phyloP scores from a whole-genome alignment of 805 yeast genomes.

The Candida silvicultrix region DNA sequence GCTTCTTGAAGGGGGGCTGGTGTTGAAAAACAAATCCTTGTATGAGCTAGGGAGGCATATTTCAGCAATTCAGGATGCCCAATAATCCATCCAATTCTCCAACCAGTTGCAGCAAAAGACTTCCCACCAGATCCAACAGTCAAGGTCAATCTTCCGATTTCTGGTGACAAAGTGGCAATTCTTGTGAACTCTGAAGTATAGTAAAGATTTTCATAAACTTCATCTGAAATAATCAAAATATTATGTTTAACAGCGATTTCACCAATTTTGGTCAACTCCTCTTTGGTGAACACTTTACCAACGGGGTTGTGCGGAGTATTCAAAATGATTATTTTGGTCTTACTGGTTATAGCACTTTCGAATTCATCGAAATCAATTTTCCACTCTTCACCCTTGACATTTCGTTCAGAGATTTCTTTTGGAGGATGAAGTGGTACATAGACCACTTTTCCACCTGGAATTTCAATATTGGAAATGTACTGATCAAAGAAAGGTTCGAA shows the following conservation, averaged over 20 bases:
- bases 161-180: slow-evolving; percentile 78
- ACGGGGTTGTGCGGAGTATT: slow-evolving; percentile 97
- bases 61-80: slow-evolving; percentile 79
- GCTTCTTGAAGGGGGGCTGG: slow-evolving; percentile 95
- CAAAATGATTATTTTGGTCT: slow-evolving; percentile 80
- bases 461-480: slow-evolving; percentile 87
- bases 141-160: slow-evolving; percentile 69
- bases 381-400: slow-evolving; percentile 84
- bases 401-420: slow-evolving; percentile 50
- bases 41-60: slow-evolving; percentile 83
- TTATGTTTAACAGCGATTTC: slow-evolving; percentile 80
- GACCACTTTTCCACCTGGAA: slow-evolving; percentile 88
- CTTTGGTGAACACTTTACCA: slow-evolving; percentile 79
- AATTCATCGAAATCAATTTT: slow-evolving; percentile 72
- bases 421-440: slow-evolving; percentile 89
- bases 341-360: slow-evolving; percentile 59
- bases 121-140: slow-evolving; percentile 98
- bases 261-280: slow-evolving; percentile 73
- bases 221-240: slow-evolving; percentile 80
- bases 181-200: slow-evolving; percentile 67
- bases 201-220: slow-evolving; percentile 89
- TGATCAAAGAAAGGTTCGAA: slow-evolving; percentile 97
- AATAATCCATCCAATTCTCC: slow-evolving; percentile 96
- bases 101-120: slow-evolving; percentile 97
- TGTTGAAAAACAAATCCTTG: slow-evolving; percentile 86